phyloP scores from a whole-genome alignment of 75 land plant species.

The Gnetum montanum region DNA sequence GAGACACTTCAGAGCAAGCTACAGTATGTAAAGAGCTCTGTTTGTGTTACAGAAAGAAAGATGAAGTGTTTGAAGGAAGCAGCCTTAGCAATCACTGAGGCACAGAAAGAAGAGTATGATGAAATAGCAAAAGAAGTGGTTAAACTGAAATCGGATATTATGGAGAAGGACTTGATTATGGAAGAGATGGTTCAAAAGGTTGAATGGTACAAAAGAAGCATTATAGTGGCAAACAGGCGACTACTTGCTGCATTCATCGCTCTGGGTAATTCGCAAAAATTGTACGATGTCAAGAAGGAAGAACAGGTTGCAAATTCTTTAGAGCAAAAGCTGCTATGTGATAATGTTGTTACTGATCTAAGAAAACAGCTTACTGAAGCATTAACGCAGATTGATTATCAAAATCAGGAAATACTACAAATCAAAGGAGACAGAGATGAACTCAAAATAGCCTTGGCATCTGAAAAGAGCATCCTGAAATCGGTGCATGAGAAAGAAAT shows the following conservation, averaged over 20 bases:
- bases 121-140: constrained; percentile 39
- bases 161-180: constrained; percentile 12
- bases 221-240: constrained; percentile 28
- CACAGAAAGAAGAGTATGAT: constrained; percentile 45
- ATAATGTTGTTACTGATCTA: constrained; percentile 18
- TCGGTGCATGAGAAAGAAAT: constrained; percentile 16
- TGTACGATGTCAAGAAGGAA: constrained; percentile 5
- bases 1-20: constrained; percentile 54
- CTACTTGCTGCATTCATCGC: constrained; percentile 52
- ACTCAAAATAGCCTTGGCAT: constrained; percentile 9
- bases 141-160: constrained; percentile 19
- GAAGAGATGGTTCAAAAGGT: constrained; percentile 17
- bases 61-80: constrained; percentile 67
- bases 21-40: constrained; percentile 36
- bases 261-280: constrained; percentile 30
- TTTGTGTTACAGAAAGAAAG: constrained; percentile 59
- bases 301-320: constrained; percentile 17
- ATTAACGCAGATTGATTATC: constrained; percentile 13
- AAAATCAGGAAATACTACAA: constrained; percentile 12
- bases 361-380: constrained; percentile 9
- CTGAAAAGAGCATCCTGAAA: constrained; percentile 8
- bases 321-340: constrained; percentile 12
- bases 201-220: constrained; percentile 10
- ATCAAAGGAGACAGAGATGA: constrained; percentile 12
- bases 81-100: constrained; percentile 43